Evolutionary conservation across 306 rosid species (phyloP).

Genomic region (Vigna nakashimae): DNA sequence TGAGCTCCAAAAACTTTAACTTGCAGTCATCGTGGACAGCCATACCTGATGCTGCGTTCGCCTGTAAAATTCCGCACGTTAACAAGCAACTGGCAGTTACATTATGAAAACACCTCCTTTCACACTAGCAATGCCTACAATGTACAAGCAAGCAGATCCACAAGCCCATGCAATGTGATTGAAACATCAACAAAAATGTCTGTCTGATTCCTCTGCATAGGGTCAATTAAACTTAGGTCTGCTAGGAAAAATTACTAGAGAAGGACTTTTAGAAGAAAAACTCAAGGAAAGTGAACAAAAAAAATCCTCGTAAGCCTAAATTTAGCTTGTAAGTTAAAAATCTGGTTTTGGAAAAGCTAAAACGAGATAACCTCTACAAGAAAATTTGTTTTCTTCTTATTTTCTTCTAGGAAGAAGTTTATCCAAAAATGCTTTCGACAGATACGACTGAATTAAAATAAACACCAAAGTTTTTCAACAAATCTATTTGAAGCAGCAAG

Average conservation of each 20-base stretch:
- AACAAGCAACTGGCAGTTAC: not conserved
- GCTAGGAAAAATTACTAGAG: not conserved
- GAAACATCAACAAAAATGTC: not conserved
- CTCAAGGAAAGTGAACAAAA: no score
- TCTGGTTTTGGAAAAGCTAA: not conserved
- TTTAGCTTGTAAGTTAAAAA: not conserved
- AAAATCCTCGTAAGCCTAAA: not conserved
- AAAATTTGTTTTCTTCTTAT: not conserved
- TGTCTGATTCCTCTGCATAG: not conserved
- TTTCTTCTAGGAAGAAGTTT: no score
- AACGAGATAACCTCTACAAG: no score
- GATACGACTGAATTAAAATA: slow-evolving; percentile 3
- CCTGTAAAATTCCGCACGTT: slow-evolving; percentile 52
- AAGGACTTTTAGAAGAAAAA: not conserved
- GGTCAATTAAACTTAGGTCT: not conserved
- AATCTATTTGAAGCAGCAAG: slow-evolving; percentile 5
- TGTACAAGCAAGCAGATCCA: not conserved
- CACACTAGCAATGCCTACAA: slow-evolving; percentile 16
- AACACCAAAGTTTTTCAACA: slow-evolving; percentile 16
- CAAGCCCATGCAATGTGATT: not conserved
- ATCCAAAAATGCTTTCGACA: no score
- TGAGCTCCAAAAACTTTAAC: slow-evolving; percentile 76
- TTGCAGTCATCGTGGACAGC: slow-evolving; percentile 88
- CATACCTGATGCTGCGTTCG: slow-evolving; percentile 84
- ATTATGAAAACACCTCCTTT: not conserved